phyloP scores from a whole-genome alignment of 2,329 filamentous ascomycete species.

The Pseudopyricularia cyperi region DNA sequence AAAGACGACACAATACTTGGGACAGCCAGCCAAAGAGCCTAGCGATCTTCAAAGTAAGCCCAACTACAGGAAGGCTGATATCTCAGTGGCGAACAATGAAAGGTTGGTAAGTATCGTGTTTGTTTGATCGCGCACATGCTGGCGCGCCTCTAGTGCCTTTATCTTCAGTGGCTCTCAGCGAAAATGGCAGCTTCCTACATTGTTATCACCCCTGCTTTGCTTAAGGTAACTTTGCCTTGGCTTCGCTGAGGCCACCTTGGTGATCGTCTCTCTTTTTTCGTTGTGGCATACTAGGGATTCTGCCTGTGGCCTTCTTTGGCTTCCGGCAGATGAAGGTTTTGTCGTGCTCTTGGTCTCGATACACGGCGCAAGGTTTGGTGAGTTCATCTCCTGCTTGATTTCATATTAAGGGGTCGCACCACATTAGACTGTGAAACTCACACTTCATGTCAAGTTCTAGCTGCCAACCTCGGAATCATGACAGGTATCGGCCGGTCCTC shows the following conservation, averaged over 20 bases:
- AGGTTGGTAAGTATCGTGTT: slow-evolving; percentile 46
- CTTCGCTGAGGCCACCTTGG: slow-evolving; percentile 59
- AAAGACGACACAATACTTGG: slow-evolving; percentile 46
- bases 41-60: slow-evolving; percentile 66
- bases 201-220: slow-evolving; percentile 60
- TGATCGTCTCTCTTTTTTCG: slow-evolving; percentile 63
- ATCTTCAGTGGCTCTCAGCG: slow-evolving; percentile 58
- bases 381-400: slow-evolving; percentile 12
- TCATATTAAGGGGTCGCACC: not conserved
- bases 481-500: slow-evolving; percentile 64
- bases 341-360: slow-evolving; percentile 46
- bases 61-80: slow-evolving; percentile 53
- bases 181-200: slow-evolving; percentile 71
- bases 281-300: slow-evolving; percentile 53
- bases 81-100: slow-evolving; percentile 51
- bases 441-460: slow-evolving; percentile 16
- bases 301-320: slow-evolving; percentile 43
- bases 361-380: slow-evolving; percentile 54
- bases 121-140: too few species aligned
- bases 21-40: slow-evolving; percentile 56
- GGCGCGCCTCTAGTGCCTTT: too few species aligned
- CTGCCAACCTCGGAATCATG: slow-evolving; percentile 58
- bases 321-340: slow-evolving; percentile 49
- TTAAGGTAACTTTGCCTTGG: slow-evolving; percentile 55
- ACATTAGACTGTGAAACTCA: not conserved